Conservation (phyloP, 2,329 filamentous ascomycete genomes). For the Dichotomopilus funicola region DNA sequence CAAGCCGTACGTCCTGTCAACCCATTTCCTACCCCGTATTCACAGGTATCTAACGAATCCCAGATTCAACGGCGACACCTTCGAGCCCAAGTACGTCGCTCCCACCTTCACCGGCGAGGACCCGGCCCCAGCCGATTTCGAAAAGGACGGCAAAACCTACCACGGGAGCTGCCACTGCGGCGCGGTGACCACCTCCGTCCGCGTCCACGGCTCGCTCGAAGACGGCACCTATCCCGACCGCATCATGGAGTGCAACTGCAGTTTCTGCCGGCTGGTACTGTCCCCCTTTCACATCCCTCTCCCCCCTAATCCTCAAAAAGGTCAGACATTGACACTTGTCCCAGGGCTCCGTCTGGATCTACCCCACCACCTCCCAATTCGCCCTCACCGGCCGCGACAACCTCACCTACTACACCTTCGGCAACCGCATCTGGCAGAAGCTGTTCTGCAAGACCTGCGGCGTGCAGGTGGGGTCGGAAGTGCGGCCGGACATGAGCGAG, state of each 20-base stretch:
- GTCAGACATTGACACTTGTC: neutral
- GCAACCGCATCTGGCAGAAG: slow-evolving; percentile 30
- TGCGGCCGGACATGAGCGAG: slow-evolving; percentile 25
- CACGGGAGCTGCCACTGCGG: slow-evolving; percentile 50
- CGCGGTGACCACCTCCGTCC: slow-evolving; percentile 38
- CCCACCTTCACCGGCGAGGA: slow-evolving; percentile 36
- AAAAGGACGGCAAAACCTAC: slow-evolving; percentile 34
- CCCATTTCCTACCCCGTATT: neutral
- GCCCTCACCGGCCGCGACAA: slow-evolving; percentile 36
- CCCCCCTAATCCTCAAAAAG: neutral
- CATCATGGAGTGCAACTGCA: slow-evolving; percentile 45
- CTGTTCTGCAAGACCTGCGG: slow-evolving; percentile 45
- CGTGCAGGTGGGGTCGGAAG: slow-evolving; percentile 34
- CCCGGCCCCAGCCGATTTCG: slow-evolving; percentile 31
- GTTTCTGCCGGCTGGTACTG: slow-evolving; percentile 38
- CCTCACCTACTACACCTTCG: slow-evolving; percentile 35
- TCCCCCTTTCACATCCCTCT: neutral
- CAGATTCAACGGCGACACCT: slow-evolving; percentile 35
- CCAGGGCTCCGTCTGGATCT: slow-evolving; percentile 40
- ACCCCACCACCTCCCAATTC: slow-evolving; percentile 35
- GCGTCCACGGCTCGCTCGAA: slow-evolving; percentile 34
- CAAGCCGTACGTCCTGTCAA: slow-evolving; percentile 28
- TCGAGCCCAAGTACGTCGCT: slow-evolving; percentile 30
- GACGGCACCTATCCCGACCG: slow-evolving; percentile 26
- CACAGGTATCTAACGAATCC: too few species aligned